These are phyloP conservation scores for Colletotrichum camelliae DNA, from an alignment of 2,329 filamentous ascomycete genomes.

Conservation along the genomic window DNA sequence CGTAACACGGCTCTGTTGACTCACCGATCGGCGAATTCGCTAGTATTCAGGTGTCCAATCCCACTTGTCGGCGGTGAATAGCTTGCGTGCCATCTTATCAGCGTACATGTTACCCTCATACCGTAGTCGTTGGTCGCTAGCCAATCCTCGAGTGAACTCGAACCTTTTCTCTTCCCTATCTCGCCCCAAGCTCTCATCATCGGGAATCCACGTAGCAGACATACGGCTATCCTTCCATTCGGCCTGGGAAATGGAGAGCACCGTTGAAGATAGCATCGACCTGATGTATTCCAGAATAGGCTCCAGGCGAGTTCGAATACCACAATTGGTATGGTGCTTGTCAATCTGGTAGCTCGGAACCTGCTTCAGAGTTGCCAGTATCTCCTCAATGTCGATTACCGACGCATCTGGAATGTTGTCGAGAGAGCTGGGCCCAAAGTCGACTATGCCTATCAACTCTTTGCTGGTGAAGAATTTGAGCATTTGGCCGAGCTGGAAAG, in stretches of 20 bases:
- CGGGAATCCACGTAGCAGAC: conserved; percentile 45
- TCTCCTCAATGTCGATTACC: conserved; percentile 63
- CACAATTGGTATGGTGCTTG: conserved; percentile 75
- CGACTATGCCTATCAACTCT: conserved; percentile 63
- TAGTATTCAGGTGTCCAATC: conserved; percentile 61
- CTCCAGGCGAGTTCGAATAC: conserved; percentile 67
- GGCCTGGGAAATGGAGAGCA: conserved; percentile 46
- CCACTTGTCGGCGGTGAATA: conserved; percentile 64
- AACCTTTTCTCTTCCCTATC: conserved; percentile 37
- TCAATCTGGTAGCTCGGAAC: conserved; percentile 78
- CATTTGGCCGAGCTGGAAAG: conserved; percentile 81
- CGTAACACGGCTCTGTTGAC: neutral
- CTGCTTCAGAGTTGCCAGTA: conserved; percentile 68
- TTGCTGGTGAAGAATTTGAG: conserved; percentile 71
- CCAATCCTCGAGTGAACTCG: conserved; percentile 55
- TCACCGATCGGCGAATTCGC: neutral
- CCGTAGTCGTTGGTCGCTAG: conserved; percentile 54
- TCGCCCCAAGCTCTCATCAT: neutral
- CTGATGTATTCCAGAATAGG: conserved; percentile 71
- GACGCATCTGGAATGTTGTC: conserved; percentile 53
- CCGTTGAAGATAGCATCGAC: conserved; percentile 55
- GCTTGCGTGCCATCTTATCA: conserved; percentile 53
- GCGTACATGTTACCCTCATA: conserved; percentile 54
- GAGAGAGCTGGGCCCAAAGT: conserved; percentile 57
- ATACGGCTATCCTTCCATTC: conserved; percentile 51